These are phyloP conservation scores for Talaromyces marneffei DNA, from an alignment of 2,329 filamentous ascomycete species.

Conservation along the genomic window DNA sequence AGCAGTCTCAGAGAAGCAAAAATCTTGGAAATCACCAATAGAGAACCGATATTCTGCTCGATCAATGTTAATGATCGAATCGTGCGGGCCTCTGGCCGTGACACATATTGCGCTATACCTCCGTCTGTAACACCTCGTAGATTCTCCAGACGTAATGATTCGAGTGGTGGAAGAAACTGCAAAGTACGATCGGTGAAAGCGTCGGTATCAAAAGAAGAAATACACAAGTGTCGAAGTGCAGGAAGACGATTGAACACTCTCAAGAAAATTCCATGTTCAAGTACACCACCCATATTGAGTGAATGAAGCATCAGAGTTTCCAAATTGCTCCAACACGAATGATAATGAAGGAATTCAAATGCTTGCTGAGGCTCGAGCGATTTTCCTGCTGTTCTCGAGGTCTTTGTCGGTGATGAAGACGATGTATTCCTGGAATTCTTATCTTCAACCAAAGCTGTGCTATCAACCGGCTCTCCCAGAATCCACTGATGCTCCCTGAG, in stretches of 20 bases:
- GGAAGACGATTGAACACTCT: constrained; percentile 50
- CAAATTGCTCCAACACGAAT: constrained; percentile 47
- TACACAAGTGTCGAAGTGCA: constrained; percentile 47
- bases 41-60: constrained; percentile 48
- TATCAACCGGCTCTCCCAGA: constrained; percentile 42
- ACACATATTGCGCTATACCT: constrained; percentile 49
- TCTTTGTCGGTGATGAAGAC: constrained; percentile 23
- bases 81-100: constrained; percentile 40
- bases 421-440: constrained; percentile 29
- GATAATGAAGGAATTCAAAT: constrained; percentile 49
- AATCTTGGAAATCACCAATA: constrained; percentile 49
- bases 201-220: constrained; percentile 49
- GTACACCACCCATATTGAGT: constrained; percentile 35
- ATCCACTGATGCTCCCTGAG: constrained; percentile 54
- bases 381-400: constrained; percentile 16
- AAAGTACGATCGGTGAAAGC: constrained; percentile 53
- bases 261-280: constrained; percentile 52
- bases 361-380: constrained; percentile 47
- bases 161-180: constrained; percentile 47
- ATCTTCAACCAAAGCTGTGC: constrained; percentile 21
- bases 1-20: constrained; percentile 44
- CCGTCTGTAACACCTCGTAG: constrained; percentile 52
- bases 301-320: constrained; percentile 51
- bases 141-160: constrained; percentile 51
- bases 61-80: constrained; percentile 48